These are phyloP conservation scores for Acanthamoeba healyi DNA, from an alignment of 208 protist genomes.

Conservation along the genomic window DNA sequence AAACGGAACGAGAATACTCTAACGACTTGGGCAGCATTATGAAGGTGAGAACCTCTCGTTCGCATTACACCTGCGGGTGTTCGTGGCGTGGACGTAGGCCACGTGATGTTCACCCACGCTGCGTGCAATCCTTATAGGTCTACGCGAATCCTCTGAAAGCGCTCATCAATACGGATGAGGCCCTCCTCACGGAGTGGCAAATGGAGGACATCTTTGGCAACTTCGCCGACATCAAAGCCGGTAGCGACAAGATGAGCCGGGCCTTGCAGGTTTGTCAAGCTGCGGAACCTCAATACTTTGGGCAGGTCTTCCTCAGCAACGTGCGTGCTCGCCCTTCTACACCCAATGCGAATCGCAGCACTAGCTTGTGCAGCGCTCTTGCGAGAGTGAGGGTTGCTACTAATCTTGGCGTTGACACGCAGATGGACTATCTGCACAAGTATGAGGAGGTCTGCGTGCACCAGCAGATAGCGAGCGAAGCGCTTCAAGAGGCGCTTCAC, in stretches of 20 bases:
- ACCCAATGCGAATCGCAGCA: background rate
- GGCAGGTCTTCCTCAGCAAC: constrained; percentile 32
- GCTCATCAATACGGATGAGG: background rate
- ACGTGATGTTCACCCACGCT: background rate
- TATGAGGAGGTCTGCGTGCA: constrained; percentile 65
- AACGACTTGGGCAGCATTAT: constrained; percentile 13
- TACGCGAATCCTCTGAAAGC: background rate
- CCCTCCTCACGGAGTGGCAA: background rate
- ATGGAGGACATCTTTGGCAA: constrained; percentile 48
- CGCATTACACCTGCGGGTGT: background rate
- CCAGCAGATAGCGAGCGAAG: constrained; percentile 31
- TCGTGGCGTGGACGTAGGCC: background rate
- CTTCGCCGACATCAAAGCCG: constrained; percentile 10
- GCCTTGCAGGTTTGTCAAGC: constrained; percentile 5
- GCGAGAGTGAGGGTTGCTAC: no score
- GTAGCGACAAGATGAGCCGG: background rate
- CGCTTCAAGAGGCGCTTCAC: constrained; percentile 39
- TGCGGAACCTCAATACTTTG: background rate
- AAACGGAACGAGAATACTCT: constrained; percentile 37
- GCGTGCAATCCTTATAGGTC: background rate
- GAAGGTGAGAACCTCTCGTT: background rate
- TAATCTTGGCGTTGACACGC: background rate
- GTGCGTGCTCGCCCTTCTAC: background rate
- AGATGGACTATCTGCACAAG: constrained; percentile 42
- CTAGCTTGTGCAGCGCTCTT: no score